Percentiles rank a stretch among this genome's conserved stretches.
These are phyloP conservation scores for Phlyctochytrium bullatum DNA, from an alignment of 192 early-diverging fungal genomes.

Conservation along the genomic window DNA sequence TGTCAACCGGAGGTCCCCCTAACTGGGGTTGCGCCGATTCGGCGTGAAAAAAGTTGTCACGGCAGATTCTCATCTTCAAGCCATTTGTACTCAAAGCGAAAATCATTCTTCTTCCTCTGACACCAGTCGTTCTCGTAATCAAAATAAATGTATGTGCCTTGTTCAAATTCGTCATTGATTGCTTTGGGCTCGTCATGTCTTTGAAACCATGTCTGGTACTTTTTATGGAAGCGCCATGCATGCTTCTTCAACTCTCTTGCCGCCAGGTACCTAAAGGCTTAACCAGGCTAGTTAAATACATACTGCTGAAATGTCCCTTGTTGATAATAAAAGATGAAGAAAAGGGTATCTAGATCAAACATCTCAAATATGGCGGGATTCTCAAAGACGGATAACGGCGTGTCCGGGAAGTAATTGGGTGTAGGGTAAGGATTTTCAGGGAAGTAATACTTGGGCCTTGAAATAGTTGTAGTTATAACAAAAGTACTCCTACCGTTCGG, in stretches of 20 bases:
- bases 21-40: no score
- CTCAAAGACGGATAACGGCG: constrained; percentile 74
- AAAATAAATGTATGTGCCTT: constrained; percentile 98
- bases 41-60: no score
- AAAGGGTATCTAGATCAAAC: constrained; percentile 92
- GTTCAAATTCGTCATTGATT: constrained; percentile 96
- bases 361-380: constrained; percentile 83
- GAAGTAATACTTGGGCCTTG: constrained; percentile 65
- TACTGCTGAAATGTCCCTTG: constrained; percentile 97
- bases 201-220: constrained; percentile 98
- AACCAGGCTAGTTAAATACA: constrained; percentile 21
- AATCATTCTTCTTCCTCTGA: constrained; percentile 94
- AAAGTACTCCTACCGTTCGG: constrained; percentile 64
- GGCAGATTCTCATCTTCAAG: constrained; percentile 68
- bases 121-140: constrained; percentile 98
- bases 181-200: constrained; percentile 93
- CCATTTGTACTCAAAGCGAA: constrained; percentile 87
- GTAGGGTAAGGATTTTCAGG: constrained; percentile 76
- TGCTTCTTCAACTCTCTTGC: constrained; percentile 94
- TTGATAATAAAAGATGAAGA: constrained; percentile 98
- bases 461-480: constrained; percentile 26
- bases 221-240: constrained; percentile 98
- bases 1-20: no score
- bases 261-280: constrained; percentile 70
- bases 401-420: constrained; percentile 91